These are phyloP conservation scores for Daldinia bambusicola DNA, from an alignment of 495 filamentous ascomycete species.

Conservation along the genomic window DNA sequence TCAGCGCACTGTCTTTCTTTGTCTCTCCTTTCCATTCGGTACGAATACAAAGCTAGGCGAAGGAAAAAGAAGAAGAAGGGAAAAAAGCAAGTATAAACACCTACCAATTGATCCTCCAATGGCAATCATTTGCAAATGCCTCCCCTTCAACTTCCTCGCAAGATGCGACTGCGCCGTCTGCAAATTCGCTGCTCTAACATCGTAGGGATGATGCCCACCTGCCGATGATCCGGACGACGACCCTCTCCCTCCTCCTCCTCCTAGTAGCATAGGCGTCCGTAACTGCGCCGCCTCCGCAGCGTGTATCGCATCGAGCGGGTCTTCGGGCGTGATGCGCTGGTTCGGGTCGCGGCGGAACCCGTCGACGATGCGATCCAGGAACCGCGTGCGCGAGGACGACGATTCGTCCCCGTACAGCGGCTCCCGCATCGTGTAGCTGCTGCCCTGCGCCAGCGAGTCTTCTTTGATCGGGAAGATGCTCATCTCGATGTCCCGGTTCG, in stretches of 20 bases:
- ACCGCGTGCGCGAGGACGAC: slow-evolving; percentile 32
- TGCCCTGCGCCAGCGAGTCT: slow-evolving; percentile 53
- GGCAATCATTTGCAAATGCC: slow-evolving; percentile 96
- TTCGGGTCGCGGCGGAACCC: slow-evolving; percentile 86
- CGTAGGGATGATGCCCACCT: slow-evolving; percentile 63
- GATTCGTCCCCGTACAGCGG: slow-evolving; percentile 48
- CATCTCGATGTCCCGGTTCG: slow-evolving; percentile 51
- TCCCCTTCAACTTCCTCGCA: slow-evolving; percentile 77
- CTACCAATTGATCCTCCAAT: slow-evolving; percentile 94
- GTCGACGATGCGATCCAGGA: slow-evolving; percentile 68
- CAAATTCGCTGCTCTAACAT: slow-evolving; percentile 76
- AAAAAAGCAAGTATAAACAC: background rate
- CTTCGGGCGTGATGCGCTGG: slow-evolving; percentile 66
- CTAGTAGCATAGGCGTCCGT: slow-evolving; percentile 35
- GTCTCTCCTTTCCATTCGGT: too few species aligned
- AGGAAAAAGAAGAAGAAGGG: background rate
- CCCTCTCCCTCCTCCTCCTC: slow-evolving; percentile 29
- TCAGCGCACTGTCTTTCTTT: background rate
- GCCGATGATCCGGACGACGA: slow-evolving; percentile 9
- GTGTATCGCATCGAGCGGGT: slow-evolving; percentile 62
- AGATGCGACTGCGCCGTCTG: slow-evolving; percentile 82
- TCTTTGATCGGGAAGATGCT: slow-evolving; percentile 52
- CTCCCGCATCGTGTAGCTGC: slow-evolving; percentile 54
- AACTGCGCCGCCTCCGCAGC: slow-evolving; percentile 40
- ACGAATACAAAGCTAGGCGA: too few species aligned